Conservation (phyloP, 2,329 filamentous ascomycete genomes). For the Apiospora saccharicola region DNA sequence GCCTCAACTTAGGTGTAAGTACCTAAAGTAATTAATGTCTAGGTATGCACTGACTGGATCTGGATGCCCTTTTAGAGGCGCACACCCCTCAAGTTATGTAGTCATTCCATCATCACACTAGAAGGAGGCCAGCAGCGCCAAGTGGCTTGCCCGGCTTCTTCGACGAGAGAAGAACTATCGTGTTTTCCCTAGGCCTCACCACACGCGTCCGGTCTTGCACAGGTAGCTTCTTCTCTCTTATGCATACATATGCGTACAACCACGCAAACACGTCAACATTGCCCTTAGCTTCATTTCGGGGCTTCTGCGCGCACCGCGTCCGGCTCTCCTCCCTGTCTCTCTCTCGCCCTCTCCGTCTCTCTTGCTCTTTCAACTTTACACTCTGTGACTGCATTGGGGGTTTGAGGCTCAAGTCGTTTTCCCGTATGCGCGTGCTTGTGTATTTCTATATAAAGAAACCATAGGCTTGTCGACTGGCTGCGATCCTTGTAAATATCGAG, state of each 20-base stretch:
- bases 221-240: neutral
- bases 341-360: neutral
- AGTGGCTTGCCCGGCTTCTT: constrained; percentile 6
- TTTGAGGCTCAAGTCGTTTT: constrained; percentile 4
- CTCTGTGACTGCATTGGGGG: neutral
- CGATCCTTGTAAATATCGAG: neutral
- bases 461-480: neutral
- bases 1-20: neutral
- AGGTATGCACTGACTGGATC: constrained; percentile 4
- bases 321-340: neutral
- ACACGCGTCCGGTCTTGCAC: neutral
- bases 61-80: neutral
- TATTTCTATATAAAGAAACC: neutral
- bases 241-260: neutral
- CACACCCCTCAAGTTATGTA: constrained; percentile 5
- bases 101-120: constrained; percentile 17
- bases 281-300: neutral
- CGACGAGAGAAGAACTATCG: neutral
- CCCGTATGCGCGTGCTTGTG: neutral
- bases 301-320: neutral
- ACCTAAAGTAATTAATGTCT: neutral
- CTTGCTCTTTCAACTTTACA: neutral
- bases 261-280: neutral
- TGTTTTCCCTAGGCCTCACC: neutral
- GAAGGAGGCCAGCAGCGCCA: constrained; percentile 9